A percentile compares a stretch with the other conserved stretches of the same genome.
Conservation (phyloP, 306 rosid species). For the Pachyrhizus erosus region DNA sequence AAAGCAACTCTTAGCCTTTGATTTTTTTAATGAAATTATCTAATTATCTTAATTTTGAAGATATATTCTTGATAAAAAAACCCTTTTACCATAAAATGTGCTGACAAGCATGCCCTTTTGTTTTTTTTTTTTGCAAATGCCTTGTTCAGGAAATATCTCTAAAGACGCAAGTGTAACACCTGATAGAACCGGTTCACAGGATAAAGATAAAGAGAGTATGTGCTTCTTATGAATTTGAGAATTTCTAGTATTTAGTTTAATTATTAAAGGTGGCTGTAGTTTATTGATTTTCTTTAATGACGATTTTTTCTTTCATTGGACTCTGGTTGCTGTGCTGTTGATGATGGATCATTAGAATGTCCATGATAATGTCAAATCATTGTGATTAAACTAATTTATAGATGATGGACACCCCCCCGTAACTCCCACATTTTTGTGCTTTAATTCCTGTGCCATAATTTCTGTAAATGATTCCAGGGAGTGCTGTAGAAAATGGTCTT, state of each 20-base stretch:
- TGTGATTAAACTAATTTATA: not conserved
- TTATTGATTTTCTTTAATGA: constrained; percentile 10
- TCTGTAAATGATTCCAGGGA: constrained; percentile 48
- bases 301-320: constrained; percentile 10
- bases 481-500: constrained; percentile 57
- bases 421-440: constrained; percentile 18
- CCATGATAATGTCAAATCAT: no score
- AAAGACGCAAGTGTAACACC: constrained; percentile 46
- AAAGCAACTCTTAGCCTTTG: not conserved
- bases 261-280: not conserved
- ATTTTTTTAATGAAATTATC: not conserved
- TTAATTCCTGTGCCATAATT: constrained; percentile 15
- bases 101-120: not conserved
- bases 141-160: constrained; percentile 45
- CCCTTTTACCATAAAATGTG: not conserved
- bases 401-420: not conserved
- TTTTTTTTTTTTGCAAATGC: not conserved
- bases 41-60: not conserved
- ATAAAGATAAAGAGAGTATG: constrained; percentile 59
- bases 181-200: constrained; percentile 49
- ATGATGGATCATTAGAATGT: no score
- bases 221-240: constrained; percentile 17
- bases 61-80: not conserved
- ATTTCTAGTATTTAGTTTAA: constrained; percentile 20
- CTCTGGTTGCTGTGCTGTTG: not conserved